Conservation (phyloP, 139 green algal genomes). For the Haematococcus sp. region DNA sequence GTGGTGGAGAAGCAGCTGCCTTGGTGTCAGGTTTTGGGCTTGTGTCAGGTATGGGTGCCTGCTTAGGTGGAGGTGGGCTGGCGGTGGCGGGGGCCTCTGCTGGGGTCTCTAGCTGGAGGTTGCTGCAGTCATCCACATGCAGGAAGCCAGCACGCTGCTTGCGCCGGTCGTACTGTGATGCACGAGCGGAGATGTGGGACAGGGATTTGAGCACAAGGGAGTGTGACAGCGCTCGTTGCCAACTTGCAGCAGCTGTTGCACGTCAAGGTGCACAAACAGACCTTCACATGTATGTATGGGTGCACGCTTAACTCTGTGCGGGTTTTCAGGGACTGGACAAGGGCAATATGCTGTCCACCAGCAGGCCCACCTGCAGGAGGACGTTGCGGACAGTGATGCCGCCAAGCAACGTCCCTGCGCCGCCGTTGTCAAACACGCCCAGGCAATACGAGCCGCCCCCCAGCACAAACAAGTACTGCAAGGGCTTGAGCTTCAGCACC, state of each 20-base stretch:
- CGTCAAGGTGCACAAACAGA: neutral
- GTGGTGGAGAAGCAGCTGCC: too few relatives aligned
- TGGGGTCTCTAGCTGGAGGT: neutral
- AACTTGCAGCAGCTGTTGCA: neutral
- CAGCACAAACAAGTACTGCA: constrained; percentile 88
- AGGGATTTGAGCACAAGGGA: neutral
- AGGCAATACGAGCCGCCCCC: constrained; percentile 78
- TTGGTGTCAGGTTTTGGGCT: too few relatives aligned
- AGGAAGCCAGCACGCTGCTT: constrained; percentile 59
- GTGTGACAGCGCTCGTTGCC: neutral
- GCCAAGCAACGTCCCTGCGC: constrained; percentile 77
- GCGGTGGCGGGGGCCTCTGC: too few relatives aligned
- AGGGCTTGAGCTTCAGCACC: constrained; percentile 51
- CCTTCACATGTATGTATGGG: neutral
- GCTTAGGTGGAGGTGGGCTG: too few relatives aligned
- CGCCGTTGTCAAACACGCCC: constrained; percentile 88
- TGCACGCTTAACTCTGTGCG: neutral
- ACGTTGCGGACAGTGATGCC: constrained; percentile 82
- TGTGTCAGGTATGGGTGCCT: too few relatives aligned
- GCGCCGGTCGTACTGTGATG: constrained; percentile 64
- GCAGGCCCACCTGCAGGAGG: constrained; percentile 57
- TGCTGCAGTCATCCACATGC: constrained; percentile 17
- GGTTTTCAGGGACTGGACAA: too few relatives aligned
- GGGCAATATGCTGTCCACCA: too few relatives aligned
- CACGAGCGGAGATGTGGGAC: too few relatives aligned